Conservation (phyloP, 2,329 filamentous ascomycete species). For the Trichoderma lentiforme region DNA sequence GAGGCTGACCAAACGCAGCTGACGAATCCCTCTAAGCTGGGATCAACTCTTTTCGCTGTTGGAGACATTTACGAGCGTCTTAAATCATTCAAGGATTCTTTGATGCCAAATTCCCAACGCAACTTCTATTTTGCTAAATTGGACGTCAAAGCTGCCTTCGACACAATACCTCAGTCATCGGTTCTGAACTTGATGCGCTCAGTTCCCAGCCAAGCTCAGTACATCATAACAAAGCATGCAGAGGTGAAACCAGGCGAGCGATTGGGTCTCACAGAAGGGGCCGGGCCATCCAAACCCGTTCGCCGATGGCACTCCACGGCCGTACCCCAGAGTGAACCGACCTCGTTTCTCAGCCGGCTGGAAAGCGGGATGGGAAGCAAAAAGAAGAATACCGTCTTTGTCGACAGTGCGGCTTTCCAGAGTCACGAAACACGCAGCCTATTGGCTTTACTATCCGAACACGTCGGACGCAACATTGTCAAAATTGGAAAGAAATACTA, state of each 20-base stretch:
- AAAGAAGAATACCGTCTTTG: slow-evolving; percentile 70
- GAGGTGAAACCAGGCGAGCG: slow-evolving; percentile 58
- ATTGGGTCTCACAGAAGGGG: slow-evolving; percentile 22
- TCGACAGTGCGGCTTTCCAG: slow-evolving; percentile 63
- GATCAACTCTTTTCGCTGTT: slow-evolving; percentile 76
- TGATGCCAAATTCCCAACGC: slow-evolving; percentile 34
- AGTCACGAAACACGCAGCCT: slow-evolving; percentile 57
- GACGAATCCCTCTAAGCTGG: slow-evolving; percentile 59
- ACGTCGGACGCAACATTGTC: slow-evolving; percentile 81
- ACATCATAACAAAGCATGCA: slow-evolving; percentile 70
- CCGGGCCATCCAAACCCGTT: slow-evolving; percentile 35
- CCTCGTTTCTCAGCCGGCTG: slow-evolving; percentile 45
- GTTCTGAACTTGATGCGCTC: slow-evolving; percentile 64
- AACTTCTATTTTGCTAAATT: slow-evolving; percentile 84
- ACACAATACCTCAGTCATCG: slow-evolving; percentile 83
- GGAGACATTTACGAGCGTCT: slow-evolving; percentile 74
- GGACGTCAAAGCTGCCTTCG: slow-evolving; percentile 89
- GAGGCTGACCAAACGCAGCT: slow-evolving; percentile 24
- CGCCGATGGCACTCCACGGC: slow-evolving; percentile 55
- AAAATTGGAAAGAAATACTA: slow-evolving; percentile 87
- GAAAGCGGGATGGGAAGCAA: slow-evolving; percentile 37
- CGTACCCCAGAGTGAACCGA: slow-evolving; percentile 38
- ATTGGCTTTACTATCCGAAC: slow-evolving; percentile 68
- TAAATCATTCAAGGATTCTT: slow-evolving; percentile 60
- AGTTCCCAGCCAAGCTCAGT: slow-evolving; percentile 56